phyloP scores from a whole-genome alignment of 306 rosid species.

The Vicia faba region DNA sequence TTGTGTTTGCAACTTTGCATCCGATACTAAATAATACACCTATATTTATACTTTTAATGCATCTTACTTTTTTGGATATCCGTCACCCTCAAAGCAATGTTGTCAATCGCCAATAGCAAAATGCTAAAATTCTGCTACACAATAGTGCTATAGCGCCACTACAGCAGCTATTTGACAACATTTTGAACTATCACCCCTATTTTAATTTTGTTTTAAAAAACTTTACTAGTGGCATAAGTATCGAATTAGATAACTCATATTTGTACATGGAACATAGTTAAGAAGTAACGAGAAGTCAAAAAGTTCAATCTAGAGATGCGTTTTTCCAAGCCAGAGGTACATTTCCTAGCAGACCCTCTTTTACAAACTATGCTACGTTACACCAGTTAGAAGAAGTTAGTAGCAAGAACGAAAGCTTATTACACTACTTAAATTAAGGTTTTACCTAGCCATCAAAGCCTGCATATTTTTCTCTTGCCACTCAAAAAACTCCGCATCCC shows the following conservation, averaged over 20 bases:
- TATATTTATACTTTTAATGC: neutral
- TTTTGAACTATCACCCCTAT: neutral
- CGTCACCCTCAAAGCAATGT: neutral
- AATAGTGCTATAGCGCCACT: too few relatives aligned
- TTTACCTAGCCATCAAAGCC: slow-evolving; percentile 74
- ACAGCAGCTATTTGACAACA: too few relatives aligned
- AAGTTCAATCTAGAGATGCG: slow-evolving; percentile 13
- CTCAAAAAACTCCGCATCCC: slow-evolving; percentile 89
- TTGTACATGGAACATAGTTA: neutral
- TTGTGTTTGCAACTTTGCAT: neutral
- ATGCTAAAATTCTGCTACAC: too few relatives aligned
- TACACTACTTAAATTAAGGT: neutral
- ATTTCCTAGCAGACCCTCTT: slow-evolving; percentile 16
- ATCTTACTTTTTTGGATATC: slow-evolving; percentile 4
- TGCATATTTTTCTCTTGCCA: slow-evolving; percentile 94
- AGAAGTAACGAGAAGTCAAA: neutral
- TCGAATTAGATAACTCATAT: neutral
- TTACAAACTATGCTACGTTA: slow-evolving; percentile 28
- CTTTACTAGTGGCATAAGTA: neutral
- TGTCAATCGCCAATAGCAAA: too few relatives aligned
- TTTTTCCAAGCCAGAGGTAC: slow-evolving; percentile 12
- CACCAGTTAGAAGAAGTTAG: slow-evolving; percentile 2
- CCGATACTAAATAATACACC: neutral
- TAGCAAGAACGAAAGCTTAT: slow-evolving; percentile 16
- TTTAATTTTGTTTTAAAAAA: neutral